These are phyloP conservation scores for Beauveria scarabaeidicola DNA, from an alignment of 2,329 filamentous ascomycete species.

Conservation along the genomic window DNA sequence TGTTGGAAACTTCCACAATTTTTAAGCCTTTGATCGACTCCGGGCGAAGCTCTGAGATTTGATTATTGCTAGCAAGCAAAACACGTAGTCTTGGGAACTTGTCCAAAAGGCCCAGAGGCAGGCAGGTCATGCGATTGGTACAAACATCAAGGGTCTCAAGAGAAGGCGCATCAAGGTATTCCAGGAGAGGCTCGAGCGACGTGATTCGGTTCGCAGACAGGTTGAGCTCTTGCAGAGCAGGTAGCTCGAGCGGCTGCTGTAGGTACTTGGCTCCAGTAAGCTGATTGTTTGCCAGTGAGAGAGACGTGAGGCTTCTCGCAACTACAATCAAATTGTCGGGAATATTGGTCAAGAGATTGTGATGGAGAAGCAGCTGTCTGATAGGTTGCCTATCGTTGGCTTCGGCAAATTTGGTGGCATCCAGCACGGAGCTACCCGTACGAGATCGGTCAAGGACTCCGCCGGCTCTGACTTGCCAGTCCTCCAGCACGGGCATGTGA, in stretches of 20 bases:
- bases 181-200: conserved; percentile 56
- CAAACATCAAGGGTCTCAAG: conserved; percentile 74
- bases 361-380: conserved; percentile 58
- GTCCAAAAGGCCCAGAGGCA: conserved; percentile 55
- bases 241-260: conserved; percentile 57
- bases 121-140: conserved; percentile 65
- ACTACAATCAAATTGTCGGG: conserved; percentile 66
- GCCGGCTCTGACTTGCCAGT: conserved; percentile 48
- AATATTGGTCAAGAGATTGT: conserved; percentile 65
- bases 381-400: conserved; percentile 44
- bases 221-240: conserved; percentile 68
- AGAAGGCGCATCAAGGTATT: conserved; percentile 61
- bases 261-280: conserved; percentile 59
- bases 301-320: conserved; percentile 57
- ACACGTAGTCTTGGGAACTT: conserved; percentile 63
- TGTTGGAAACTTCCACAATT: conserved; percentile 70
- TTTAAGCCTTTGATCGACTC: conserved; percentile 66
- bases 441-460: conserved; percentile 63
- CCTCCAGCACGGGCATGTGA: conserved; percentile 36
- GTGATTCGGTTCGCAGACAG: conserved; percentile 66
- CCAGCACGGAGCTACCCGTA: conserved; percentile 52
- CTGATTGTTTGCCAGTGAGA: conserved; percentile 71
- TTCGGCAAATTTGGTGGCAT: conserved; percentile 48
- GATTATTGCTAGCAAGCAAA: conserved; percentile 71
- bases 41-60: conserved; percentile 62